Evolutionary conservation across 768 basidiomycete genomes (phyloP), one percentile per base, ranked within the genome.

Genomic region (Coprinopsis sp.): DNA sequence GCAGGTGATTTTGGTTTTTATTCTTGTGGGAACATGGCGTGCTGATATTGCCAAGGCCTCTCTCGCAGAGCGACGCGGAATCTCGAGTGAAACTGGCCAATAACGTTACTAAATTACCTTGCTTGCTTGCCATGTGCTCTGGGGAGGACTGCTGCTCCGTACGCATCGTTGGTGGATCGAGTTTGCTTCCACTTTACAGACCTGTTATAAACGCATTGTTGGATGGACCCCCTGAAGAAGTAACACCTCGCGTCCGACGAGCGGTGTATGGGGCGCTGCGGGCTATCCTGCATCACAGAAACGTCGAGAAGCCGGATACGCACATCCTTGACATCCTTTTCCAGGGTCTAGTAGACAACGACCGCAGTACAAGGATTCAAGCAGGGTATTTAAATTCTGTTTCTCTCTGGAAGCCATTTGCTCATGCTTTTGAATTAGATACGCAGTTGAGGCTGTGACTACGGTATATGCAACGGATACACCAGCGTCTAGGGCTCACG

Each of bases 281-380:
- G 14, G 54, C 53, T 23, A 63, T 72, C 33, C 58, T 83, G 21
- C 66, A 64, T 44, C 77, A 81, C 48, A 69, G 76, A 53, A 58
- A 58, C 24, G 57, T 54, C 11, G 53, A 58, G 31, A 45, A 69
- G 27, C 58, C 64, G 24, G 53, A 60, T 11, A 58, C 63, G n/a
- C 62, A 66, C 3, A 51, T 63, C 25, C 52, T 67, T 3, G 49
- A 74, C 21, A 52, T 78, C 5, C 58, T 80, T 6, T 67, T 72
- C 41, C 63, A 62, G 18, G 82, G 80, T 3, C 59, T 86, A 50
- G 66, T 58, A 8, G 76, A 84, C 52, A 61, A 57, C 30, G 75
- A 84, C 51, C 72, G 87, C 46, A 72, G 70, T 33, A 77, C 82
- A 18, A 75, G 87, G 29, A 58, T 90, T 13, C 67, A 71, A 51